Evolutionary conservation across 805 yeast genomes (phyloP).

Genomic region (Metschnikowia santaceciliae): DNA sequence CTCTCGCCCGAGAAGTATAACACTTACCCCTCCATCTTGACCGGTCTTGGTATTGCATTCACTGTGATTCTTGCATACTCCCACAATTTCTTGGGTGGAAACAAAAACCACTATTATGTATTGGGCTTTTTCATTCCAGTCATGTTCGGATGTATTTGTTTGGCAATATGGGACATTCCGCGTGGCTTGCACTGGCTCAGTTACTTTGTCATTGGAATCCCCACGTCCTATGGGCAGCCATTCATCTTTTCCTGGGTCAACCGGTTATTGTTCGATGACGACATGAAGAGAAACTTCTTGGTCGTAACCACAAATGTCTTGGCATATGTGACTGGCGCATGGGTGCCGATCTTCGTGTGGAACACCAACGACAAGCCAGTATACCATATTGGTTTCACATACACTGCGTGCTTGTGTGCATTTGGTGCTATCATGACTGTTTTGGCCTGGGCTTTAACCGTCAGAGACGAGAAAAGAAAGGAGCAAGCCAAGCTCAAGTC

Average conservation of each 20-base stretch:
- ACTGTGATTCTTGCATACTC: conserved; percentile 33
- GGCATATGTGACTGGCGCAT: conserved; percentile 38
- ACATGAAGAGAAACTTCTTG: conserved; percentile 29
- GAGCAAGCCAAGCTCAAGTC: background rate
- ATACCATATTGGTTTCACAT: conserved; percentile 32
- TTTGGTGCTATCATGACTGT: conserved; percentile 30
- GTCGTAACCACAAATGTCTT: conserved; percentile 36
- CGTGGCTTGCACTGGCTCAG: conserved; percentile 47
- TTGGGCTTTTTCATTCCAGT: conserved; percentile 34
- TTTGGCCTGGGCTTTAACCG: conserved; percentile 23
- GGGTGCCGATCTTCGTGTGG: conserved; percentile 40
- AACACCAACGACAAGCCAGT: conserved; percentile 31
- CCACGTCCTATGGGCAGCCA: conserved; percentile 53
- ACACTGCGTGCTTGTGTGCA: conserved; percentile 28
- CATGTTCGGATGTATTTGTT: conserved; percentile 39
- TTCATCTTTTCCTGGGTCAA: conserved; percentile 56
- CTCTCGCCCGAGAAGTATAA: conserved; percentile 34
- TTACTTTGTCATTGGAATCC: conserved; percentile 46
- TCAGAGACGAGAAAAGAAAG: conserved; percentile 22
- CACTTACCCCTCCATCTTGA: conserved; percentile 37
- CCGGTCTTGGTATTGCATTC: conserved; percentile 36
- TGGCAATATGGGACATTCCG: conserved; percentile 48
- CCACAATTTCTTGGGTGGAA: conserved; percentile 34
- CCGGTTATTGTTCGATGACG: conserved; percentile 40
- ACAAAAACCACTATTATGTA: conserved; percentile 34